phyloP scores from a whole-genome alignment of 441 rosid genomes.

The Arabidopsis lyrata region DNA sequence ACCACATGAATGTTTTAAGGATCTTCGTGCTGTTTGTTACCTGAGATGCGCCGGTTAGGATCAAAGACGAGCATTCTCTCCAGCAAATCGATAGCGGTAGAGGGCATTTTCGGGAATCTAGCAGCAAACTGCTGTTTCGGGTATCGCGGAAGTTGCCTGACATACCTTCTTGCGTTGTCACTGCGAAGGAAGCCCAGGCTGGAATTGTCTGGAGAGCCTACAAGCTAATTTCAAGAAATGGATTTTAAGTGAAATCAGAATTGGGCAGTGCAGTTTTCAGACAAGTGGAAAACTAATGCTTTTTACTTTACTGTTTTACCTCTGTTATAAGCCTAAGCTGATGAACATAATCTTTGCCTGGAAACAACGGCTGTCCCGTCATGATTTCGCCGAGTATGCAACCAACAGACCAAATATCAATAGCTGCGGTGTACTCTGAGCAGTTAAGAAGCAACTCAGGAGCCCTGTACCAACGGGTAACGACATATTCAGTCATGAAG shows the following conservation, averaged over 20 bases:
- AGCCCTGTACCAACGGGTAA: conserved; percentile 98
- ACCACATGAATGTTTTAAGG: conserved; percentile 1
- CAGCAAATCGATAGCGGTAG: conserved; percentile 78
- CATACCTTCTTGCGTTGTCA: conserved; percentile 95
- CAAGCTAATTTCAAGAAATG: conserved; percentile 57
- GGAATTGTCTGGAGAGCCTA: conserved; percentile 95
- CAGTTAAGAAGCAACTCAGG: conserved; percentile 97
- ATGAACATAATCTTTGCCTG: conserved; percentile 97
- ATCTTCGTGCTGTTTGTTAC: conserved; percentile 49
- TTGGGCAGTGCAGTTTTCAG: neutral
- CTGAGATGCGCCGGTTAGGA: conserved; percentile 92
- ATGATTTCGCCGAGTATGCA: conserved; percentile 92
- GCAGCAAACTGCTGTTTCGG: conserved; percentile 80
- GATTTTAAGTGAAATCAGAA: conserved; percentile 3
- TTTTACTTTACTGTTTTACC: conserved; percentile 51
- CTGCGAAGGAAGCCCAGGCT: conserved; percentile 94
- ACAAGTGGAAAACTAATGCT: neutral
- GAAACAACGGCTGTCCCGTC: conserved; percentile 86
- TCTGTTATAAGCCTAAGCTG: conserved; percentile 94
- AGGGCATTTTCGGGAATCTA: conserved; percentile 74
- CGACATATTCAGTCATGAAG: conserved; percentile 98
- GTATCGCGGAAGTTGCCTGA: conserved; percentile 94
- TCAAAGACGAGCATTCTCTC: conserved; percentile 98
- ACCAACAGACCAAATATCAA: conserved; percentile 98
- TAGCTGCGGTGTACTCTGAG: conserved; percentile 96